A percentile compares a stretch with the other conserved stretches of the same genome.
These are phyloP conservation scores for Arachis stenosperma DNA, from an alignment of 306 rosid genomes.

Conservation along the genomic window DNA sequence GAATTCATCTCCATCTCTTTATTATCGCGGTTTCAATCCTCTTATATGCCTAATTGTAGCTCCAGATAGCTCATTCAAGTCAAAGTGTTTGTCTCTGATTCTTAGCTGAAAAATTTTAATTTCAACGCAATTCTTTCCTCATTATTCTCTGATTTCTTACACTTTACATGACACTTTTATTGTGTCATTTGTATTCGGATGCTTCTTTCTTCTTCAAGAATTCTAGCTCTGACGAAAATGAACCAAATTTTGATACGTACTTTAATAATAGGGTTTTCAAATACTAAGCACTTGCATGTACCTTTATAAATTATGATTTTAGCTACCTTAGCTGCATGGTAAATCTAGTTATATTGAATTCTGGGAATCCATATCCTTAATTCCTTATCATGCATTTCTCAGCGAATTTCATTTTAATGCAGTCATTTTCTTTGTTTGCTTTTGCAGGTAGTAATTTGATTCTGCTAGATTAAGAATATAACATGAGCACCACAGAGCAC, in stretches of 20 bases:
- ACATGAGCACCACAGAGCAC: conserved; percentile 66
- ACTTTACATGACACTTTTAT: background rate
- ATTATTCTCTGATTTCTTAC: background rate
- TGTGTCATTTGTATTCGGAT: background rate
- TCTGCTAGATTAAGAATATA: conserved; percentile 19
- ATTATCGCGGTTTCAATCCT: conserved; percentile 7
- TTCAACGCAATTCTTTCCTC: background rate
- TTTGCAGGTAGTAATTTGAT: conserved; percentile 44
- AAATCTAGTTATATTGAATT: background rate
- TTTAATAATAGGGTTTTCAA: too few species aligned
- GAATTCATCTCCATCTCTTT: background rate
- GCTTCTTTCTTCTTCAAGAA: background rate
- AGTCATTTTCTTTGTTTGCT: conserved; percentile 18
- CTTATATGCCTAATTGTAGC: background rate
- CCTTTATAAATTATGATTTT: too few species aligned
- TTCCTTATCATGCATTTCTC: conserved; percentile 4
- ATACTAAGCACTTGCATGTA: too few species aligned
- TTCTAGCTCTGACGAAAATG: conserved; percentile 12
- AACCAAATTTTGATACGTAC: background rate
- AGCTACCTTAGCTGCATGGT: too few species aligned
- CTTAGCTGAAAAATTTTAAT: background rate
- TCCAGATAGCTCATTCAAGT: conserved; percentile 5
- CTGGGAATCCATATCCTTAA: background rate
- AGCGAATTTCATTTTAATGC: conserved; percentile 17
- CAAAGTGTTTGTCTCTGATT: background rate